Evolutionary conservation across 192 early-diverging fungal species (phyloP).

Genomic region (Rhizoclosmatium sp.): DNA sequence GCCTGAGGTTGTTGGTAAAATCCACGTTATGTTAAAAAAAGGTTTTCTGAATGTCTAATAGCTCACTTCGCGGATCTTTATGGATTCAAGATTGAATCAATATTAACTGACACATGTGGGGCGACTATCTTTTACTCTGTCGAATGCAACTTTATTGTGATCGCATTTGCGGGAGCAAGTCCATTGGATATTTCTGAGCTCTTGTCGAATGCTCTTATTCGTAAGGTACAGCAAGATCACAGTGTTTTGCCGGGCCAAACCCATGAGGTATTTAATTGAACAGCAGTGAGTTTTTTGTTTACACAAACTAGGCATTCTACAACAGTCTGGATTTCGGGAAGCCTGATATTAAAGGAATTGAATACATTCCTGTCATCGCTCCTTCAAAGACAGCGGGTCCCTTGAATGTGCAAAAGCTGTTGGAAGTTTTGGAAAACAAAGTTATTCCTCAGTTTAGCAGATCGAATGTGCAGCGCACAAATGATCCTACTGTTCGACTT

Average conservation of each 20-base stretch:
- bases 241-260: constrained; percentile 30
- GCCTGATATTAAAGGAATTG: not conserved
- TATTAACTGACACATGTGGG: not conserved
- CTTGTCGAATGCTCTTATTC: constrained; percentile 21
- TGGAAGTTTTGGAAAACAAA: not conserved
- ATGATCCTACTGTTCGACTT: not conserved
- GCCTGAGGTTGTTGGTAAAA: constrained; percentile 31
- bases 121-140: constrained; percentile 30
- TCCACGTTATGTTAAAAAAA: not conserved
- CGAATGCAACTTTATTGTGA: constrained; percentile 22
- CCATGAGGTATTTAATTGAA: constrained; percentile 28
- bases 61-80: constrained; percentile 13
- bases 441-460: constrained; percentile 8
- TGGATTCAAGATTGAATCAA: constrained; percentile 23
- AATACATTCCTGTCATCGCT: not conserved
- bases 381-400: not conserved
- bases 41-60: not conserved
- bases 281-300: not conserved
- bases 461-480: not conserved
- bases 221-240: not conserved
- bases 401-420: not conserved
- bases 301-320: constrained; percentile 16
- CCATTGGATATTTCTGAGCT: constrained; percentile 37
- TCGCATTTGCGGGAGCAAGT: constrained; percentile 25
- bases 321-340: constrained; percentile 26